Base-by-base conservation (phyloP, 1,139 yeast species). In the Kodamaea fungicola region DNA sequence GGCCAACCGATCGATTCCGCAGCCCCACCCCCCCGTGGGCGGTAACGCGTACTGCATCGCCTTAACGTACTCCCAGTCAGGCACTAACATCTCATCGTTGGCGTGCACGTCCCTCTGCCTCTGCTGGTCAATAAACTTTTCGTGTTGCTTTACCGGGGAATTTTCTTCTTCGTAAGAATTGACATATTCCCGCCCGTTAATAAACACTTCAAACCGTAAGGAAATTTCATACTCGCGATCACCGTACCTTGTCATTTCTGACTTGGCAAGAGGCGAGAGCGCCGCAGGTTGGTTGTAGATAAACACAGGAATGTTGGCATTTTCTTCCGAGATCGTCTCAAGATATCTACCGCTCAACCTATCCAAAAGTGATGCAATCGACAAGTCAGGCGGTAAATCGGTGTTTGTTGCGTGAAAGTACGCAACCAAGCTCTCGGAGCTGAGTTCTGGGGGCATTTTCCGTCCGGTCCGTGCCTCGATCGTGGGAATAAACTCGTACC, bases 121-220 rank as follows among this genome's bases (percentile, higher is more conserved):
- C 38, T 74, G 76, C 50, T 89, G 96, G 3, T 55, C 47, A 38
- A 61, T 45, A 53, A 89, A 85, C 51, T 88, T 88, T 2, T 42
- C 42, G 3, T 61, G 54, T 55, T 92, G 98, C 30, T 65, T 68
- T 37, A 68, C 70, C 0, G 98, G 98, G 31, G 83, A 78, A 57
- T 94, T 94, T 55, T 92, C 97, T 60, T 94, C 99, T 51, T 92
- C 98, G 55, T 94, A 94, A 0, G 98, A 96, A 58, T 94, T 94
- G 28, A 83, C 85, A 48, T 83, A 83, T 58, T 94, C 99, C 46
- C 76, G 74, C 0, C 94, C 90, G 33, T 74, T 63, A 40, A 92
- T 82, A 52, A 87, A 89, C 32, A 92, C 61, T 60, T 94, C 99
- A 55, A 90, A 92, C 33, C 98, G 64, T 23, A 74, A 67, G 0